Conservation (phyloP, 208 protist genomes). For the Trichomonas vaginalis region DNA sequence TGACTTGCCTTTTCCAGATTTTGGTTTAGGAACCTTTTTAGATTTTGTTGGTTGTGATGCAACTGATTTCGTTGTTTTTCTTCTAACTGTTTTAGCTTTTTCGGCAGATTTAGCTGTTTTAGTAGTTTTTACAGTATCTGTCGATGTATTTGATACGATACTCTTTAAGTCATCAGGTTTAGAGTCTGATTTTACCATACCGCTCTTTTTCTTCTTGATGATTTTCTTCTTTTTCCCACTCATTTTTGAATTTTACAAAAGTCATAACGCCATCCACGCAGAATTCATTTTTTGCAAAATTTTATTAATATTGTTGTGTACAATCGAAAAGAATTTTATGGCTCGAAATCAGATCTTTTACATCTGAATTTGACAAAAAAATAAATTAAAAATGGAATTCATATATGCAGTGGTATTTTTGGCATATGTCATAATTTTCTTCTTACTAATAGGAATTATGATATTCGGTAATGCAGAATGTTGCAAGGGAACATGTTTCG, state of each 20-base stretch:
- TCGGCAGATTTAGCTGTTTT: too few species aligned
- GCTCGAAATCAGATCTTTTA: background rate
- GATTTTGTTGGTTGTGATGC: too few species aligned
- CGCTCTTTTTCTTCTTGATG: too few species aligned
- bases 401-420: background rate
- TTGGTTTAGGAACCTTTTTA: too few species aligned
- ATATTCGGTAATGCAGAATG: background rate
- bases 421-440: background rate
- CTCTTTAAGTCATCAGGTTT: too few species aligned
- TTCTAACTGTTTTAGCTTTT: too few species aligned
- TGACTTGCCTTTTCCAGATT: too few species aligned
- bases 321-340: background rate
- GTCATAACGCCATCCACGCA: background rate
- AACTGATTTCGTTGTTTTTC: too few species aligned
- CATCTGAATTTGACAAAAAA: background rate
- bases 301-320: background rate
- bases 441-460: background rate
- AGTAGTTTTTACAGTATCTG: too few species aligned
- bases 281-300: background rate
- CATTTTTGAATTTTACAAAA: background rate
- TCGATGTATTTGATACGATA: too few species aligned
- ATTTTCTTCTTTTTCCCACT: too few species aligned
- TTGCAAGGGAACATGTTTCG: background rate
- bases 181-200: too few species aligned
- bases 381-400: background rate